Percentiles rank a stretch among this genome's conserved stretches.
Evolutionary conservation across 2,329 filamentous ascomycete genomes (phyloP).

Genomic region (Stemphylium beticola): DNA sequence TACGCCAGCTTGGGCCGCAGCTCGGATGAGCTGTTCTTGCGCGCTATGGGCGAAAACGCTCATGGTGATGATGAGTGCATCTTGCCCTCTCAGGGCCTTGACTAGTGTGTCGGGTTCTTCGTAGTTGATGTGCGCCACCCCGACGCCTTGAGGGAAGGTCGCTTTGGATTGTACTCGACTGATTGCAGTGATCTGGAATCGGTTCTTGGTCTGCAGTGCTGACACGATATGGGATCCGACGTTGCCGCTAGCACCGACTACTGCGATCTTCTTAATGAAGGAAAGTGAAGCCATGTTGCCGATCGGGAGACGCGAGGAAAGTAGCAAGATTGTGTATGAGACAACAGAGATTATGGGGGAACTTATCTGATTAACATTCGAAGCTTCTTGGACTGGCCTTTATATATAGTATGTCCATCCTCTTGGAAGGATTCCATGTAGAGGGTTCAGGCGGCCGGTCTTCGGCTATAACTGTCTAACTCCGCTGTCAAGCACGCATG

Average conservation of each 20-base stretch:
- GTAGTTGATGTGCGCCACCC: slow-evolving; percentile 56
- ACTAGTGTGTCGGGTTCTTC: slow-evolving; percentile 50
- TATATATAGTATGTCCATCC: not conserved
- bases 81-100: slow-evolving; percentile 45
- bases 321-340: not conserved
- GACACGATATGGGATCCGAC: slow-evolving; percentile 42
- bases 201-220: slow-evolving; percentile 54
- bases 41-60: slow-evolving; percentile 31
- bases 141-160: slow-evolving; percentile 51
- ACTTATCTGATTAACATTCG: not conserved
- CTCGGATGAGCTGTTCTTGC: slow-evolving; percentile 42
- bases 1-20: slow-evolving; percentile 47
- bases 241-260: slow-evolving; percentile 46
- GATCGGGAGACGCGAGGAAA: not conserved
- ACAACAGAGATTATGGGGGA: not conserved
- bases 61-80: slow-evolving; percentile 50
- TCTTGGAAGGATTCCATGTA: not conserved
- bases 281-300: not conserved
- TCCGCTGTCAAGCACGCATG: not conserved
- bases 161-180: slow-evolving; percentile 54
- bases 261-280: slow-evolving; percentile 45
- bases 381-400: not conserved
- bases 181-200: slow-evolving; percentile 57
- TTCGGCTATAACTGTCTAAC: slow-evolving; percentile 2
- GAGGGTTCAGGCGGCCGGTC: not conserved